Base-by-base conservation (phyloP, 2,329 filamentous ascomycete species). In the Phoma herbarum region DNA sequence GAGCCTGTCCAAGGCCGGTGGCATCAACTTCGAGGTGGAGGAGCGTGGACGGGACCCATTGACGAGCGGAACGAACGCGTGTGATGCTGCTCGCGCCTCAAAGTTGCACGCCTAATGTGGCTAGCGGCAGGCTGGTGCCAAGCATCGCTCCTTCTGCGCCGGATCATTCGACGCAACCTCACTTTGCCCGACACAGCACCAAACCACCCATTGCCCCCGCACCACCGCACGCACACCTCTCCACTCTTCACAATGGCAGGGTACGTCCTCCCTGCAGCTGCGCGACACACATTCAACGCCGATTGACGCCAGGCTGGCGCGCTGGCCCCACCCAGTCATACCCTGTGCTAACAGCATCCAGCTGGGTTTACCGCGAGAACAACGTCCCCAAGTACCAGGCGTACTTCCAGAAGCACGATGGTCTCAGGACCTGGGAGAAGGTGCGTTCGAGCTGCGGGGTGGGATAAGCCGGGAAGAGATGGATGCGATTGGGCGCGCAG, bases 361-460 rank as follows among this genome's bases (percentile, higher is more conserved):
- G 74, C 70, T 76, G 70, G 68, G 67, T 92, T 82, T 83, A 91
- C 85, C 88, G 88, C 78, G 84, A 86, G 77, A 94, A 94, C 86
- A 86, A 85, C 74, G 90, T 93, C 72, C 89, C 90, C 57, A 73
- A 90, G 76, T 85, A 90, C 82, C 91, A 94, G 85, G 84, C 86
- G 74, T 80, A 86, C 70, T 92, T 91, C 83, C 90, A 93, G 82
- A 82, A 84, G 66, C 88, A 91, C 70, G 90, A 90, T 79, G 86
- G 85, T 72, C 79, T 87, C 68, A 87, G 91, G 73, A 79, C 91
- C 77, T 93, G 91, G 90, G 83, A 86, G 79, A 92, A 93, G 80
- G 90, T 93, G 85, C 77, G 89, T 84, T 28, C 25, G 26, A 56
- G 52, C 10, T 49, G 39, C 37, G 31, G 22, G 18, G 35, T 12